Percentiles rank a stretch among this genome's conserved stretches.
Conservation (phyloP, 352 stramenopile genomes). For the Globisporangium nagaii region DNA sequence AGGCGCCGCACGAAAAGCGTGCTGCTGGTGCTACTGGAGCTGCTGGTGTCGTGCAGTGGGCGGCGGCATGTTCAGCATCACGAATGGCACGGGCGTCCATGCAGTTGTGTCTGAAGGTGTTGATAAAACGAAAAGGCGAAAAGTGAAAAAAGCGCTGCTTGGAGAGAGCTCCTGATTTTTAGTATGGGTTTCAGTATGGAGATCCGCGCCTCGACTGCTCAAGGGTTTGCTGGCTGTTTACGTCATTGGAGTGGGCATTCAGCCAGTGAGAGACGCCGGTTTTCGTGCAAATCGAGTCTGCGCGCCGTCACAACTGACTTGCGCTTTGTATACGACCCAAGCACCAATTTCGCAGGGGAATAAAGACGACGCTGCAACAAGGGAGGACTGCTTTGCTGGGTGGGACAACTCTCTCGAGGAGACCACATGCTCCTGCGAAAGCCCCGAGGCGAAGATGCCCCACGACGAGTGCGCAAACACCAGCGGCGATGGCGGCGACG, state of each 20-base stretch:
- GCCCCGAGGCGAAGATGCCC: background rate
- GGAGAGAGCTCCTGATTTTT: slow-evolving; percentile 2
- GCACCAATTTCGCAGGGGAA: no score
- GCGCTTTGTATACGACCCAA: slow-evolving; percentile 2
- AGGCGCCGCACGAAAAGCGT: background rate
- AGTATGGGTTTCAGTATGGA: slow-evolving; percentile 3
- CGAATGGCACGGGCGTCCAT: no score
- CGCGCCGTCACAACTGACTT: background rate
- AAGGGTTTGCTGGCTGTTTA: background rate
- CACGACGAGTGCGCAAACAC: background rate
- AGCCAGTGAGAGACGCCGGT: background rate
- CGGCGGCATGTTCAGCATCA: no score
- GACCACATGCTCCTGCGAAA: background rate
- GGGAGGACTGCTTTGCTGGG: background rate
- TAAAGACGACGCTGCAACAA: background rate
- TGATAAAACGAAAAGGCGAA: no score
- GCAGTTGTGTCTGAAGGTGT: no score
- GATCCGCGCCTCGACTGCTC: background rate
- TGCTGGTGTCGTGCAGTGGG: no score
- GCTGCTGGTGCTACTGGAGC: background rate
- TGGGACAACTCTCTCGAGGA: no score
- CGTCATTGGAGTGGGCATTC: slow-evolving; percentile 5
- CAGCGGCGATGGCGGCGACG: background rate
- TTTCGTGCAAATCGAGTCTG: background rate
- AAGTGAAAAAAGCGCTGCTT: no score